These are phyloP conservation scores for Apiospora koreana DNA, from an alignment of 2,329 filamentous ascomycete genomes.

Conservation along the genomic window DNA sequence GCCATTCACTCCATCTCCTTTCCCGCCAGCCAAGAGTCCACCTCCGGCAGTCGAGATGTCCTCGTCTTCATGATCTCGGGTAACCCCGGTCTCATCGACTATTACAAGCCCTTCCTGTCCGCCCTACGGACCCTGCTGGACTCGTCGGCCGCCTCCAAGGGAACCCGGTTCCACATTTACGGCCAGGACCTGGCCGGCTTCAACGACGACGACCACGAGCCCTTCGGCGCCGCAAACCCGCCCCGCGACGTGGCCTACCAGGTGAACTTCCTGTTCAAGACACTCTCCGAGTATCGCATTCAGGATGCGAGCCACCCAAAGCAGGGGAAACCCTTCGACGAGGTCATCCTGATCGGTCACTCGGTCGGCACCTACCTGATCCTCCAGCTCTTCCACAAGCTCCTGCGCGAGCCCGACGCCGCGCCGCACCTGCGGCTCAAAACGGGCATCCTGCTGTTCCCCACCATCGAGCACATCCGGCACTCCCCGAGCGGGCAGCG, in stretches of 20 bases:
- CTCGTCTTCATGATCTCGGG: conserved; percentile 75
- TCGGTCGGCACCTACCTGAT: conserved; percentile 74
- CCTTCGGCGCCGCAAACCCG: conserved; percentile 40
- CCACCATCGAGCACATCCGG: conserved; percentile 72
- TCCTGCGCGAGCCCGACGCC: conserved; percentile 40
- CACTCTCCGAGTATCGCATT: conserved; percentile 35
- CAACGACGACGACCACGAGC: conserved; percentile 51
- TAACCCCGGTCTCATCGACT: conserved; percentile 75
- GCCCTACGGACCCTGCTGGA: conserved; percentile 57
- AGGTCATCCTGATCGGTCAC: conserved; percentile 70
- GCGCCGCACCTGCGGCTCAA: conserved; percentile 43
- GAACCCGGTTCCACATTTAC: conserved; percentile 52
- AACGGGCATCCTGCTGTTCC: conserved; percentile 68
- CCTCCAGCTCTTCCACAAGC: conserved; percentile 66
- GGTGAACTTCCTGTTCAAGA: conserved; percentile 45
- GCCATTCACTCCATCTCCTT: conserved; percentile 19
- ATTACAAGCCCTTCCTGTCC: conserved; percentile 69
- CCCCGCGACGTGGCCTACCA: conserved; percentile 57
- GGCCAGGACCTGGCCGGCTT: conserved; percentile 63
- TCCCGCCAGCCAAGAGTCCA: conserved; percentile 4
- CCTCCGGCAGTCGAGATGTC: conserved; percentile 25
- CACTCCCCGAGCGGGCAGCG: conserved; percentile 60
- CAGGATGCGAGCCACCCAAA: conserved; percentile 22
- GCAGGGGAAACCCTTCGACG: conserved; percentile 47
- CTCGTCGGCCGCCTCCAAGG: conserved; percentile 26